Conservation (phyloP, 164 flowering plant genomes). For the Aristolochia californica region DNA sequence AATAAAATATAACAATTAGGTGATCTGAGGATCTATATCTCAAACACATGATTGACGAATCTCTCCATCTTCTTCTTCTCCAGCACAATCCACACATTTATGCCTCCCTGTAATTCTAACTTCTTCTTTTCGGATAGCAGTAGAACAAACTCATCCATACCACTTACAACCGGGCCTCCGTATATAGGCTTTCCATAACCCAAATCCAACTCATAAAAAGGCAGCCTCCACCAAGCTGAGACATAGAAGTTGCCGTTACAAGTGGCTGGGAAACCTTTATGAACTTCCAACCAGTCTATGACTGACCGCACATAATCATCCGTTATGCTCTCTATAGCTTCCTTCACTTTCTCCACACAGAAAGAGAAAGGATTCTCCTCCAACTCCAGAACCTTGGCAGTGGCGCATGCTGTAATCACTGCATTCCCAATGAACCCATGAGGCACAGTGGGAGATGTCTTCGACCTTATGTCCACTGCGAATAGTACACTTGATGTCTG, state of each 20-base stretch:
- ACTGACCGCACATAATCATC: slow-evolving; percentile 32
- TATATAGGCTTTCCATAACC: slow-evolving; percentile 33
- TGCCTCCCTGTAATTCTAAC: slow-evolving; percentile 17
- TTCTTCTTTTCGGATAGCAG: slow-evolving; percentile 22
- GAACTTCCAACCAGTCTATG: slow-evolving; percentile 41
- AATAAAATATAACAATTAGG: too few relatives aligned
- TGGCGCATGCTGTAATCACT: slow-evolving; percentile 36
- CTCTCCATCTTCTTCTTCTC: slow-evolving; percentile 24
- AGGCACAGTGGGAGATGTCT: slow-evolving; percentile 23
- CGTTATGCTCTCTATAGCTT: slow-evolving; percentile 26
- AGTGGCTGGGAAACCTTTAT: slow-evolving; percentile 30
- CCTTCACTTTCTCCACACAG: slow-evolving; percentile 23
- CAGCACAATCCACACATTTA: slow-evolving; percentile 33
- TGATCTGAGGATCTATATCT: slow-evolving; percentile 8
- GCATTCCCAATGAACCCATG: slow-evolving; percentile 34
- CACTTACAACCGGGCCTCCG: slow-evolving; percentile 33
- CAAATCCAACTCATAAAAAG: slow-evolving; percentile 32
- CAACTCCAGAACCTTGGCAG: slow-evolving; percentile 26
- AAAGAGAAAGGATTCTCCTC: slow-evolving; percentile 21
- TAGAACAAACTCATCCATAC: slow-evolving; percentile 37
- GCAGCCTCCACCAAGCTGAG: slow-evolving; percentile 40
- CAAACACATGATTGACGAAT: slow-evolving; percentile 22
- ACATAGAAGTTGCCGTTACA: slow-evolving; percentile 30
- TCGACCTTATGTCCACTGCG: slow-evolving; percentile 35
- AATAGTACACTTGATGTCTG: slow-evolving; percentile 24